Base-by-base conservation (phyloP, 2,329 filamentous ascomycete species). In the Scedosporium dehoogii region DNA sequence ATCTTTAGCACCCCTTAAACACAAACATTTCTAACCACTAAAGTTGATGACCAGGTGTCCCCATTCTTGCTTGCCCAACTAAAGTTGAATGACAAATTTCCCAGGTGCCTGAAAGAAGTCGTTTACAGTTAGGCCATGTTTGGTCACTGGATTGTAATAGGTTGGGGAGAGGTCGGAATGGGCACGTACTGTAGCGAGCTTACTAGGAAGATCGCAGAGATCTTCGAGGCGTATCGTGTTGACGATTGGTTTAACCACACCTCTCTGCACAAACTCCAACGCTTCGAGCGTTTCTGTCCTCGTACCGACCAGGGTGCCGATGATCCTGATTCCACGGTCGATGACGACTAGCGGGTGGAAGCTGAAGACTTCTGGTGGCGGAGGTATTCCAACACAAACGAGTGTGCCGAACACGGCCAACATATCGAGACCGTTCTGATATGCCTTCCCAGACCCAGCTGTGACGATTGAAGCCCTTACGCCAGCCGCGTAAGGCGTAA, bases 251-350 rank as follows among this genome's bases (percentile, higher is more conserved):
- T 58, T 58, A 21, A 58, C 56, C 21, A 38, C 27, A 56, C 56
- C 56, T 23, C 56, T 33, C 16, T 27, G 56, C 2, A 78, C 75
- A 65, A 78, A 78, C 7, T 75, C 73, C 1, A 78, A 67, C 1
- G 76, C 76, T 62, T 78, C 76, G 0, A 74, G 61, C 0, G 75
- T 75, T 59, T 78, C 76, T 2, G 66, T 66, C 12, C 73, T 65
- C 4, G 73, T 75, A 0, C 75, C 76, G 0, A 76, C 74, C 6
- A 70, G 56, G 0, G 73, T 73, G 0, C 74, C 75, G 10, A 73
- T 63, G 0, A 78, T 62, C n/a, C 63, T 68, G 61, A 71, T 72
- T 0, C 75, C 75, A 3, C 66, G 68, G 6, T 70, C 69, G 12
- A 78, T 73, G 1, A 77, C 66, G 7, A 65, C 68, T 0, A 73